Evolutionary conservation across 805 yeast genomes (phyloP).

Genomic region (Zygosaccharomyces siamensis): DNA sequence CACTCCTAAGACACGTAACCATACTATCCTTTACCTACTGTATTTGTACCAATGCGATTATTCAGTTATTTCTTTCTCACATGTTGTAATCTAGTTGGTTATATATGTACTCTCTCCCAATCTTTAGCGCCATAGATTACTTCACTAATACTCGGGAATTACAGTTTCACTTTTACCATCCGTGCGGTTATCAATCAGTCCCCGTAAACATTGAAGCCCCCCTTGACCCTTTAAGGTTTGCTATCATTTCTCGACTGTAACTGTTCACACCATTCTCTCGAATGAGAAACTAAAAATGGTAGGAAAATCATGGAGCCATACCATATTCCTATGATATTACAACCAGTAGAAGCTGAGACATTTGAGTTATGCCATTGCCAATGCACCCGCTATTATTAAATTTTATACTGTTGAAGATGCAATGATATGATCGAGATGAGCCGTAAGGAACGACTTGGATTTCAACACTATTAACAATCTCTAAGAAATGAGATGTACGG

Average conservation of each 20-base stretch:
- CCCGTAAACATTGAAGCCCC: not conserved
- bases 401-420: not conserved
- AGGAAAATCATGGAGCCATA: no score
- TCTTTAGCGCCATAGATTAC: not conserved
- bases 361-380: no score
- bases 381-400: not conserved
- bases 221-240: not conserved
- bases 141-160: not conserved
- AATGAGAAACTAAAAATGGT: not conserved
- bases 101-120: not conserved
- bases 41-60: not conserved
- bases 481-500: not conserved
- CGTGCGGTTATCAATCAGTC: not conserved
- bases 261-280: not conserved
- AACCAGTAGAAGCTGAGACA: no score
- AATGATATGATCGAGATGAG: not conserved
- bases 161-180: not conserved
- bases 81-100: not conserved
- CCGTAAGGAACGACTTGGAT: not conserved
- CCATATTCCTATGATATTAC: no score
- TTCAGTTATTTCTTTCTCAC: not conserved
- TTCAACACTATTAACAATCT: not conserved
- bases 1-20: not conserved
- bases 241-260: not conserved
- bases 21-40: not conserved